Evolutionary conservation across 129 eudicot species (phyloP), one percentile per base, ranked within the genome.

Genomic region (Daucus carota): DNA sequence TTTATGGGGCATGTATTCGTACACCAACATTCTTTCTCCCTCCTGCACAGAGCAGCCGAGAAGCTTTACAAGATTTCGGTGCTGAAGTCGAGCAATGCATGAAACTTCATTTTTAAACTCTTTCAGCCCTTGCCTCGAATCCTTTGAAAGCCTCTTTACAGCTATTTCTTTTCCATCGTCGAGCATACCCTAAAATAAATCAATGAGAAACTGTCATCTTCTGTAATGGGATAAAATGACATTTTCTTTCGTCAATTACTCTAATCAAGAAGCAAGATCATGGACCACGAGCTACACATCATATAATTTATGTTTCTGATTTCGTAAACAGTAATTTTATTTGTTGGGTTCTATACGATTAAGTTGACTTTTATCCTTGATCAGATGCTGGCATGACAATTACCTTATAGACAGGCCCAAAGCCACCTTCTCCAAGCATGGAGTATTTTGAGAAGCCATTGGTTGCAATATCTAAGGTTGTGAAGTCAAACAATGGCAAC

Each of bases 91-190:
- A 50, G 81, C 57, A 50, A 81, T 81, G 32, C 43, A 72, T 15
- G 41, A 16, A 47, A 81, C 54, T 62, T 81, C 84, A 76, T 81
- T 76, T 69, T 38, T 81, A 33, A 77, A 77, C 76, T 81, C 85
- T 1, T 77, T 44, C 11, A 65, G 3, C 1, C 81, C 85, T 77
- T 81, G 85, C 52, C 78, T 41, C 1, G 85, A 81, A 43, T 52
- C 57, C 69, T 43, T 73, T 17, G 81, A 81, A 1, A 81, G 85
- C 40, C 81, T 73, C 74, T 81, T 81, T 15, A 81, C 81, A 16
- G 85, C 85, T 45, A 73, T 75, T 10, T 77, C 83, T 77, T 80
- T 75, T 42, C 78, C 69, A 0, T 36, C 8, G n/a, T 34, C 8
- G 12, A 80, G 48, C 72, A 7, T 52, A 16, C 83, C 80, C 75